phyloP scores from a whole-genome alignment of 257 asterid genomes.

The Cynanchum wilfordii region DNA sequence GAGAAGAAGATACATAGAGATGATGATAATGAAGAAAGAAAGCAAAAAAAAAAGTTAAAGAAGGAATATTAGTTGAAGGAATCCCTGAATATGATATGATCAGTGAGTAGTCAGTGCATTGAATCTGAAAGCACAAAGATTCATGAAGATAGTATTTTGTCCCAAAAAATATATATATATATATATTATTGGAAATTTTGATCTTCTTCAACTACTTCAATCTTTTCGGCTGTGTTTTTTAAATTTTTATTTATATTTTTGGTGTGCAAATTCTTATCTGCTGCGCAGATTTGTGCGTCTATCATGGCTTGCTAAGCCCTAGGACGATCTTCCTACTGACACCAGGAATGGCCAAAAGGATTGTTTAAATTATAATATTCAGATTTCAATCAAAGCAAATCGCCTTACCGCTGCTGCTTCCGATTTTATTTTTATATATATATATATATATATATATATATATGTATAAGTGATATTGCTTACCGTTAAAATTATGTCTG shows the following conservation, averaged over 20 bases:
- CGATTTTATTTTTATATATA: too few relatives aligned
- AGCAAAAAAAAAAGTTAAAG: background rate
- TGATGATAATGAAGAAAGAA: background rate
- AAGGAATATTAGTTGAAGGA: background rate
- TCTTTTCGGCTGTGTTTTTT: background rate
- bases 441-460: too few relatives aligned
- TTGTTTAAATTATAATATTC: too few relatives aligned
- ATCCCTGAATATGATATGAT: background rate
- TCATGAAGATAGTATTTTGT: background rate
- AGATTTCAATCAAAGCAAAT: too few relatives aligned
- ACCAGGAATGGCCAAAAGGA: background rate
- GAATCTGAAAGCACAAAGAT: slow-evolving; percentile 15
- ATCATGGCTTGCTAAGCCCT: background rate
- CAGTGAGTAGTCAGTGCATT: slow-evolving; percentile 7
- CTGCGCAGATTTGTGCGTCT: background rate
- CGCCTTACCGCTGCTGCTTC: too few relatives aligned
- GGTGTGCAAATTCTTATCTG: background rate
- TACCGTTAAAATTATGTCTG: too few relatives aligned
- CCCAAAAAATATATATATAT: too few relatives aligned
- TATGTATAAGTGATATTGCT: too few relatives aligned
- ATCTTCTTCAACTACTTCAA: background rate
- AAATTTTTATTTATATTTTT: background rate
- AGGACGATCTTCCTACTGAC: background rate
- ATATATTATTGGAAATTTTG: too few relatives aligned
- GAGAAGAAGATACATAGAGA: too few relatives aligned